Conservation (phyloP, 441 rosid genomes). For the Syzygium malaccense region DNA sequence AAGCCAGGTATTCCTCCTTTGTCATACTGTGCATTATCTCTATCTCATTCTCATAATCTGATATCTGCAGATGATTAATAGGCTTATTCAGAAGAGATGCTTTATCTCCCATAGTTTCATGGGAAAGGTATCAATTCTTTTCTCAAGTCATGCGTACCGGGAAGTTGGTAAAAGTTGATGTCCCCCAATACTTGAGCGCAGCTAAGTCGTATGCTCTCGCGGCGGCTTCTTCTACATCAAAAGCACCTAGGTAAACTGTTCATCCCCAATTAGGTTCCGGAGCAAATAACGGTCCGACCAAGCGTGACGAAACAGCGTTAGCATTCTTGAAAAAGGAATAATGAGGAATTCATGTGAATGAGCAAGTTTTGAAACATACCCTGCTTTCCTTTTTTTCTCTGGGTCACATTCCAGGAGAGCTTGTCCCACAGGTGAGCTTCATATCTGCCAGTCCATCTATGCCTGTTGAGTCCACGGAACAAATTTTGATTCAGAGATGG, state of each 20-base stretch:
- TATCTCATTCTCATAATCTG: conserved; percentile 14
- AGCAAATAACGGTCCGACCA: neutral
- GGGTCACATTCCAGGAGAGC: conserved; percentile 62
- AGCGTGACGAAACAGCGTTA: neutral
- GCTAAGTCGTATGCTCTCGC: conserved; percentile 65
- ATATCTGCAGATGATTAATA: neutral
- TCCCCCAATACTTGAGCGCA: conserved; percentile 56
- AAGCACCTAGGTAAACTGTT: conserved; percentile 53
- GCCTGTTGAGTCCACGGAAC: conserved; percentile 20
- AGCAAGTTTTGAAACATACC: conserved; percentile 17
- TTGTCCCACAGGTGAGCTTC: conserved; percentile 81
- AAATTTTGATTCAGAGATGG: neutral
- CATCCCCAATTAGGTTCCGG: neutral
- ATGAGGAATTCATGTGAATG: neutral
- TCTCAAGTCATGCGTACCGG: conserved; percentile 21
- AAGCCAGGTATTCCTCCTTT: conserved; percentile 16
- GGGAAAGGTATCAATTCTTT: neutral
- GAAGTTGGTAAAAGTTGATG: conserved; percentile 52
- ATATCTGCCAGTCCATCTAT: conserved; percentile 58
- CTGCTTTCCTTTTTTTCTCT: conserved; percentile 66
- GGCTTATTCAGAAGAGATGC: neutral
- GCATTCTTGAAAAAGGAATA: neutral
- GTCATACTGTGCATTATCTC: conserved; percentile 7
- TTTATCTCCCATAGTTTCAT: neutral
- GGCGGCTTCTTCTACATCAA: conserved; percentile 63